Conservation (phyloP, 2,329 filamentous ascomycete species). For the Atkinsonella texensis region DNA sequence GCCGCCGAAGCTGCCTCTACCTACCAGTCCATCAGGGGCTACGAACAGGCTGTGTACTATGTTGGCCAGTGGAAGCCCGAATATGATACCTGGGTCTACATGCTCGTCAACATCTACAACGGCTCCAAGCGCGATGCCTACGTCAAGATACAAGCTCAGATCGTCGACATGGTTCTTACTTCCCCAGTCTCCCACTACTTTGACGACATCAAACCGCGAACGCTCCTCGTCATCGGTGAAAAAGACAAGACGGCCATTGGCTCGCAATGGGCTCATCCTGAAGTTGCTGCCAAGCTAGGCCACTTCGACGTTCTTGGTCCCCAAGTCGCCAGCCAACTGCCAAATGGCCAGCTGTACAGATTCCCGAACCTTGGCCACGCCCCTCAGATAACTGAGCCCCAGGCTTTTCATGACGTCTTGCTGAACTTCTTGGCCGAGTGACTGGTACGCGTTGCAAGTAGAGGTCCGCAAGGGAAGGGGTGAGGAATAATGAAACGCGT, state of each 20-base stretch:
- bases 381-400: constrained; percentile 39
- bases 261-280: constrained; percentile 35
- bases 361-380: constrained; percentile 38
- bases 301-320: constrained; percentile 37
- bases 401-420: constrained; percentile 32
- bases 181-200: constrained; percentile 40
- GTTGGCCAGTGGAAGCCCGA: constrained; percentile 32
- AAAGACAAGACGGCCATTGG: constrained; percentile 44
- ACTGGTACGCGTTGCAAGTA: background rate
- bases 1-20: constrained; percentile 26
- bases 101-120: constrained; percentile 40
- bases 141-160: constrained; percentile 34
- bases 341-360: constrained; percentile 30
- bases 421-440: constrained; percentile 27
- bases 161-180: constrained; percentile 43
- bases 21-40: constrained; percentile 31
- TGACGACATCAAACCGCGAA: constrained; percentile 28
- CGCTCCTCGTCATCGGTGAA: constrained; percentile 37
- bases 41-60: constrained; percentile 38
- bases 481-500: background rate
- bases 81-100: constrained; percentile 43
- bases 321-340: constrained; percentile 30
- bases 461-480: background rate
- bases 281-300: constrained; percentile 32
- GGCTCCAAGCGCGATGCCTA: constrained; percentile 30